Base-by-base conservation (phyloP, 169 alveolate species). In the Plasmodium berghei region DNA sequence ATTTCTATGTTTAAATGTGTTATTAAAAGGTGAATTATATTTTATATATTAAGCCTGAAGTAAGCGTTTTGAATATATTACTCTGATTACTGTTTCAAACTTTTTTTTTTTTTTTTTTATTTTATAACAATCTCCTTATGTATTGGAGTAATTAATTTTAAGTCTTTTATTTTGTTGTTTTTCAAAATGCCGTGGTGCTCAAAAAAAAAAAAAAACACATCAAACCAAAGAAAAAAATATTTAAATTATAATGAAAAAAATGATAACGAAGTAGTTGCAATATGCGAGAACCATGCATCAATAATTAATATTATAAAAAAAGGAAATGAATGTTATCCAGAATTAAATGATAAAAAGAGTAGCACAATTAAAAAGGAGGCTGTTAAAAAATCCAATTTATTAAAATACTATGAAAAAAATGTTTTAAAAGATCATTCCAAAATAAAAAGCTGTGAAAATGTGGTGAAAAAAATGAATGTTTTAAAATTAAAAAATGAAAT, bases 131-230 rank as follows among this genome's bases (percentile, higher is more conserved):
- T n/a, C 5, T 34, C 14, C 63, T 6, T 70, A 22, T 42, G 12
- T 1, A 3, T 34, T 34, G 42, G 4, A 4, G 42, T 34, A 34
- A 4, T 0, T 4, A 4, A 0, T 4, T 34, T 34, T 34, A 34
- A 34, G 6, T 34, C 42, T 28, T 28, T 28, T 28, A 0, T 34
- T 49, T 56, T 48, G 8, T 63, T 28, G 40, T 74, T 54, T 42
- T 49, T 62, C 16, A 80, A 66, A 80, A 80, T 80, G 90, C n/a
- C 58, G n/a, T 80, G 90, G 9, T 80, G 90, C n/a, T 67, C 80
- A 5, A 80, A 58, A 67, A 80, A 66, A 28, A 80, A 67, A 80
- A 16, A 67, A 67, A 62, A 80, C 26, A 8, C 73, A 46, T 72
- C 42, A 45, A 61, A 54, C 16, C 9, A 12, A n/a, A 80, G 20